Percentiles rank a stretch among this genome's conserved stretches.
These are phyloP conservation scores for Isabelozyma rhagii DNA, from an alignment of 805 yeast genomes.

Conservation along the genomic window DNA sequence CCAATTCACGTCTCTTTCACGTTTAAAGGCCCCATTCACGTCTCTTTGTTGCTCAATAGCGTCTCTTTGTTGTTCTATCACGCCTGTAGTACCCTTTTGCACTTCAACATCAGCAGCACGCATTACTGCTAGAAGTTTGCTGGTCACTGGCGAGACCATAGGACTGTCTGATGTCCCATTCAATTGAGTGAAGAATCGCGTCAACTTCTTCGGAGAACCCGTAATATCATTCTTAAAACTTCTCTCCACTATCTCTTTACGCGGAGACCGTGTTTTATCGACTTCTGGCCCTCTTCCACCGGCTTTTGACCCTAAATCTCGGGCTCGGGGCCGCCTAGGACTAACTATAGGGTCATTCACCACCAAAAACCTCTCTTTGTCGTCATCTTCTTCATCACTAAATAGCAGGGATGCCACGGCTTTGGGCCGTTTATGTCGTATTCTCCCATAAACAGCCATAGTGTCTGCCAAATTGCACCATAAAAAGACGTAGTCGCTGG, in stretches of 20 bases:
- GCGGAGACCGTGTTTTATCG: not conserved
- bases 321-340: not conserved
- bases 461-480: not conserved
- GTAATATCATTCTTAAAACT: conserved; percentile 8
- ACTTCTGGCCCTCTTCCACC: not conserved
- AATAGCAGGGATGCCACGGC: conserved; percentile 7
- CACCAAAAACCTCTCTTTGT: not conserved
- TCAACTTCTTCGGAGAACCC: conserved; percentile 14
- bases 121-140: not conserved
- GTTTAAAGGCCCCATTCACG: too few species aligned
- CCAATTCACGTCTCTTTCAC: too few species aligned
- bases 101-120: not conserved
- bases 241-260: not conserved
- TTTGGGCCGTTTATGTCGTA: not conserved
- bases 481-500: not conserved
- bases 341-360: not conserved
- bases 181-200: conserved; percentile 4
- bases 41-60: too few species aligned
- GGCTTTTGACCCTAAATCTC: not conserved
- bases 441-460: conserved; percentile 12
- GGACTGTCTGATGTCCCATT: not conserved
- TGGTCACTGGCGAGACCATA: not conserved
- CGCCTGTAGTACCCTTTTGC: too few species aligned
- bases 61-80: too few species aligned
- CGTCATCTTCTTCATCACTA: conserved; percentile 11